Conservation (phyloP, 495 filamentous ascomycete genomes). For the Xylaria flabelliformis region DNA sequence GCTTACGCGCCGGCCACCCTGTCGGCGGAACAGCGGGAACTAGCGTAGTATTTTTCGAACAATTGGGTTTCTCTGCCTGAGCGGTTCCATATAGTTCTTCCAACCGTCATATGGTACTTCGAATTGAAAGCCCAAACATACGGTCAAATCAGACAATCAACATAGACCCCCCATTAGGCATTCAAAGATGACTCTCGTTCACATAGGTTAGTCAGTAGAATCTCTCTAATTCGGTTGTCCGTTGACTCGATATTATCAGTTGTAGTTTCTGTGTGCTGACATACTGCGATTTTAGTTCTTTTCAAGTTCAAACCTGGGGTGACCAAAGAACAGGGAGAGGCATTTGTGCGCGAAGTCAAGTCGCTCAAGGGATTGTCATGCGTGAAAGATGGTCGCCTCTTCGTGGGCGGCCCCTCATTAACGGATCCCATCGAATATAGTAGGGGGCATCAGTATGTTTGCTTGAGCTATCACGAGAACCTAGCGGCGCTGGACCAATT, state of each 20-base stretch:
- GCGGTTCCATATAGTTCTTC: not conserved
- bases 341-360: not conserved
- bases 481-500: not conserved
- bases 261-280: not conserved
- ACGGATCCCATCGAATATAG: not conserved
- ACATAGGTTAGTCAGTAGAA: not conserved
- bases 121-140: not conserved
- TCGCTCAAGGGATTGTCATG: not conserved
- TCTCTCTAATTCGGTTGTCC: not conserved
- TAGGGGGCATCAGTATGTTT: not conserved
- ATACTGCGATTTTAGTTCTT: not conserved
- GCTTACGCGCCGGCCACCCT: not conserved
- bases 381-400: not conserved
- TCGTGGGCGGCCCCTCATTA: not conserved
- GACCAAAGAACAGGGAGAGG: not conserved
- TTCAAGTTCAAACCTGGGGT: not conserved
- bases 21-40: not conserved
- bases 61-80: not conserved
- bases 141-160: not conserved
- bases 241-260: not conserved
- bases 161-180: not conserved
- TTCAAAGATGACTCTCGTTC: not conserved
- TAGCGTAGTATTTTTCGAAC: not conserved
- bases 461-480: conserved; percentile 2
- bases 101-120: not conserved